A percentile compares a stretch with the other conserved stretches of the same genome.
phyloP scores from a whole-genome alignment of 1,284 basidiomycete species.

The Wallemia mellicola region DNA sequence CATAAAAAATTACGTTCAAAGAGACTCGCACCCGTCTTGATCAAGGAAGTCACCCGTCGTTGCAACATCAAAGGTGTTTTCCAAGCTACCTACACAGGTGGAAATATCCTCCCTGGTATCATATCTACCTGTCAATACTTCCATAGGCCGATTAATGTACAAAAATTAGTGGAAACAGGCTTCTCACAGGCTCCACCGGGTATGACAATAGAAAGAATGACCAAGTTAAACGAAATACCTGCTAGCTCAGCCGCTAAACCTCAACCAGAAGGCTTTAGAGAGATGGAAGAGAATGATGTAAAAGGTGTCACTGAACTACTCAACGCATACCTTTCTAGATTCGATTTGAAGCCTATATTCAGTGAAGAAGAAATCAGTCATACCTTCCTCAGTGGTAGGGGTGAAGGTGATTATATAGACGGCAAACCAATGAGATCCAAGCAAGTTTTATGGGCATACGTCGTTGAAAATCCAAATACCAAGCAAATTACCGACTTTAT shows the following conservation, averaged over 20 bases:
- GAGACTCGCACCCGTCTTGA: slow-evolving; percentile 78
- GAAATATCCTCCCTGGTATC: slow-evolving; percentile 51
- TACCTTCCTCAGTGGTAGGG: slow-evolving; percentile 59
- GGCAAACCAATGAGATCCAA: slow-evolving; percentile 22
- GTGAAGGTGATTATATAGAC: slow-evolving; percentile 24
- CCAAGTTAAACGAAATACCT: slow-evolving; percentile 37
- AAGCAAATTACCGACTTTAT: slow-evolving; percentile 76
- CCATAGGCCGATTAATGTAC: slow-evolving; percentile 72
- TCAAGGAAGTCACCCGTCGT: slow-evolving; percentile 90
- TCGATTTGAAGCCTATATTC: slow-evolving; percentile 54
- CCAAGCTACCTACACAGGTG: slow-evolving; percentile 91
- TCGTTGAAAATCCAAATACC: slow-evolving; percentile 63
- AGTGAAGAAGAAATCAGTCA: slow-evolving; percentile 54
- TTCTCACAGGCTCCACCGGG: slow-evolving; percentile 64
- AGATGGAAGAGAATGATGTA: slow-evolving; percentile 61
- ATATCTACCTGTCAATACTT: slow-evolving; percentile 30
- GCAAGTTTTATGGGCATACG: slow-evolving; percentile 89
- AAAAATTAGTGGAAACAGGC: slow-evolving; percentile 67
- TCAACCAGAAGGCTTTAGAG: slow-evolving; percentile 32
- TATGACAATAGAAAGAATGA: slow-evolving; percentile 61
- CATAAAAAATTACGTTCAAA: slow-evolving; percentile 95
- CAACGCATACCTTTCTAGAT: slow-evolving; percentile 50
- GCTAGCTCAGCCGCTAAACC: slow-evolving; percentile 19
- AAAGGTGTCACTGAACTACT: slow-evolving; percentile 42
- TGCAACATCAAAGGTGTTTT: slow-evolving; percentile 70